A percentile compares a stretch with the other conserved stretches of the same genome.
Evolutionary conservation across 1,284 basidiomycete species (phyloP).

Genomic region (Sphaerobolus stellatus): DNA sequence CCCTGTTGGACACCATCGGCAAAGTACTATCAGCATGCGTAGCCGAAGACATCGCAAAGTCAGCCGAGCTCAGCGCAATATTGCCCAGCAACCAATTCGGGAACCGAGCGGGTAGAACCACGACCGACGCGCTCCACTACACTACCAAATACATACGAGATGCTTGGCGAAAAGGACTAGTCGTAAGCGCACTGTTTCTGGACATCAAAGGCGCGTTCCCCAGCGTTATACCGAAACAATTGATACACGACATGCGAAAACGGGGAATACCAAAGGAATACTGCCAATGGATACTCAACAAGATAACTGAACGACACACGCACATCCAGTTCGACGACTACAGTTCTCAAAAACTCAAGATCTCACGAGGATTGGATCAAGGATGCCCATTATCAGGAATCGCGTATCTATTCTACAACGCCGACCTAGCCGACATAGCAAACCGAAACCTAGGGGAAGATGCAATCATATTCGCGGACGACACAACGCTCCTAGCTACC

Average conservation of each 20-base stretch:
- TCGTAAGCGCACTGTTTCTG: slow-evolving; percentile 5
- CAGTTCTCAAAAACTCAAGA: neutral
- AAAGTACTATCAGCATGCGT: slow-evolving; percentile 15
- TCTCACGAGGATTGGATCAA: slow-evolving; percentile 4
- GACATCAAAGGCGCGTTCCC: slow-evolving; percentile 13
- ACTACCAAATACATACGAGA: slow-evolving; percentile 2
- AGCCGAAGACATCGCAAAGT: neutral
- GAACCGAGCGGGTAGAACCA: slow-evolving; percentile 11
- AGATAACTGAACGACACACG: neutral
- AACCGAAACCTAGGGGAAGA: neutral
- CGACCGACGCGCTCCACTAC: slow-evolving; percentile 11
- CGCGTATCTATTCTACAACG: slow-evolving; percentile 11
- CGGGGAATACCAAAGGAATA: slow-evolving; percentile 2
- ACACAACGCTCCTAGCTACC: neutral
- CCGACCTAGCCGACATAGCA: slow-evolving; percentile 4
- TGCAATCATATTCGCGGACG: neutral
- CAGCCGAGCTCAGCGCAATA: neutral
- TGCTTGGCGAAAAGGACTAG: slow-evolving; percentile 2
- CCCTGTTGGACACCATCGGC: slow-evolving; percentile 14
- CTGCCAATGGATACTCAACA: neutral
- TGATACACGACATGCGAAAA: slow-evolving; percentile 6
- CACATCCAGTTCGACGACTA: slow-evolving; percentile 5
- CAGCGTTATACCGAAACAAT: slow-evolving; percentile 1
- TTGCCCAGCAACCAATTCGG: slow-evolving; percentile 12
- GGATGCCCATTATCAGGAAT: slow-evolving; percentile 12